Base-by-base conservation (phyloP, 176 grass and related monocot genomes). In the Olyra latifolia region DNA sequence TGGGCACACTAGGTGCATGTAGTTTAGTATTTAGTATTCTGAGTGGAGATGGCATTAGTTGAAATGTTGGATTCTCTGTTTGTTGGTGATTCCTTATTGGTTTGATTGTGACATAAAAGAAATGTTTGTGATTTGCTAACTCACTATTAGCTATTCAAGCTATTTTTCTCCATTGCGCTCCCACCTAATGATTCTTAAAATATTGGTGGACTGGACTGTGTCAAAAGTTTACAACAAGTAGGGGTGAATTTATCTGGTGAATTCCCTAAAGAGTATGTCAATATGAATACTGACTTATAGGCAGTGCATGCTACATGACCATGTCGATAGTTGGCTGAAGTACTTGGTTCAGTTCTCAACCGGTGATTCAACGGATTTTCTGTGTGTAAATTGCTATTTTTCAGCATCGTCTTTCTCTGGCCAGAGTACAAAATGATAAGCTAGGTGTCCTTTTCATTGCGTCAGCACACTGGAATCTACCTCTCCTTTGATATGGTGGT, bases 61-160 rank as follows among this genome's bases (percentile, higher is more conserved):
- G 40, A 68, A 76, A 76, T 75, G 13, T 67, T 66, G 40, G 75
- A 76, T 81, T 75, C 76, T 70, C 20, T 41, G 8, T 41, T 53
- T 63, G 63, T 53, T 81, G 77, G 46, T 65, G 77, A 76, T 80
- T 89, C 62, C 62, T 89, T 62, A 40, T 71, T 75, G 4, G 15
- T 63, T 44, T 85, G 87, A 89, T 71, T 57, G 82, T 16, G 82
- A 89, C 87, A 60, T 69, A 6, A 82, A 82, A 82, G 57, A 62
- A 61, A 50, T 82, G 40, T 58, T 71, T n/a, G 11, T 39, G 42
- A 59, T 62, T 44, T 20, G 68, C 42, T 10, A 39, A 13, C 56
- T 71, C 10, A 14, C 15, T 11, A 22, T 72, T 72, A 17, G 25
- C 7, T 6, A 54, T n/a, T 4, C 48, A 12, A 13, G 10, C 70